phyloP scores from a whole-genome alignment of 345 rosid genomes.

The Conringia planisiliqua region DNA sequence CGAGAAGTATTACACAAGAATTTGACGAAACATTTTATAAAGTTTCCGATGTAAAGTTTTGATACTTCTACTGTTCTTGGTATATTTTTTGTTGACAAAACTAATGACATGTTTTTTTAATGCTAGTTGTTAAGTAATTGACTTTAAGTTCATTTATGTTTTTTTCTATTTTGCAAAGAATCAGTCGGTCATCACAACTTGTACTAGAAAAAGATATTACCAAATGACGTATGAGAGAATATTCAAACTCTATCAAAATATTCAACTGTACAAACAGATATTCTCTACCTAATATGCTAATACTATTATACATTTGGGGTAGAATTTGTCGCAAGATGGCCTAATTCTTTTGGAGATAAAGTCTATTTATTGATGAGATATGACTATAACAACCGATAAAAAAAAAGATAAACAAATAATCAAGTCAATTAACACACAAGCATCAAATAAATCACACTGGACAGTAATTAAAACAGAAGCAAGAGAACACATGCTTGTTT shows the following conservation, averaged over 20 bases:
- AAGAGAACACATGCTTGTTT: not conserved
- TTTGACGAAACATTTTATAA: not conserved
- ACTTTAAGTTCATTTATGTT: not conserved
- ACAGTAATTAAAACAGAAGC: not conserved
- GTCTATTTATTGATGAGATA: not conserved
- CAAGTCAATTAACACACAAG: not conserved
- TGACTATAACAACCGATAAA: not conserved
- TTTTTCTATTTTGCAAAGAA: not conserved
- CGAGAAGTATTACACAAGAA: not conserved
- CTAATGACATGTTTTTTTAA: not conserved
- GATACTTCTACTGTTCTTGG: not conserved
- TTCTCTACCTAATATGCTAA: not conserved
- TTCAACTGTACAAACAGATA: not conserved
- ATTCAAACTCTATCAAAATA: not conserved
- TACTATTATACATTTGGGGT: not conserved
- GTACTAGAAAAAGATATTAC: not conserved
- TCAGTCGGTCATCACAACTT: not conserved
- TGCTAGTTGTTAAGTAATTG: conserved; percentile 2
- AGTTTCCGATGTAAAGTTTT: not conserved
- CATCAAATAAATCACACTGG: not conserved
- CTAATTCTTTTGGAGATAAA: not conserved
- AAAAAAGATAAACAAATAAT: not conserved
- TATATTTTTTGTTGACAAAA: too few relatives aligned
- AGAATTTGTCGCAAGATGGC: not conserved
- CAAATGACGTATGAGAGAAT: not conserved